These are phyloP conservation scores for Blastobotrys chiropterorum DNA, from an alignment of 805 yeast species.

Conservation along the genomic window DNA sequence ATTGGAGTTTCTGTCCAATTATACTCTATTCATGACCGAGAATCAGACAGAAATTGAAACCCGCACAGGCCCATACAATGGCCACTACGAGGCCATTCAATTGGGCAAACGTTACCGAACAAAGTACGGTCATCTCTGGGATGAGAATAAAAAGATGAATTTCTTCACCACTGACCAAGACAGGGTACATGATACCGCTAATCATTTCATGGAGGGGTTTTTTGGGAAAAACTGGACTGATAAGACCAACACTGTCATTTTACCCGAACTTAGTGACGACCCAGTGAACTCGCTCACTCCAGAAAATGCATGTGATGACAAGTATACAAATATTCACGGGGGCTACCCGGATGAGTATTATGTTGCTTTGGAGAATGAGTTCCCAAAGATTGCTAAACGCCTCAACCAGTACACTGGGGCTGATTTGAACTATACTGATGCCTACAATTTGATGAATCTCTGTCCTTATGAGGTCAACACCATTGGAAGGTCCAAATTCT, in stretches of 20 bases:
- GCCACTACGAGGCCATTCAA: not conserved
- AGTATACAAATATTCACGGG: slow-evolving; percentile 23
- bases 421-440: slow-evolving; percentile 38
- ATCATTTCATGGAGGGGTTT: slow-evolving; percentile 27
- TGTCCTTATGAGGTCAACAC: slow-evolving; percentile 49
- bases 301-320: slow-evolving; percentile 5
- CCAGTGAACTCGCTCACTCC: slow-evolving; percentile 37
- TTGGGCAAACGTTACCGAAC: not conserved
- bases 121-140: slow-evolving; percentile 1
- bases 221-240: slow-evolving; percentile 26
- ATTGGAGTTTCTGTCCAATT: slow-evolving; percentile 2
- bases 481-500: slow-evolving; percentile 32
- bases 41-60: slow-evolving; percentile 1
- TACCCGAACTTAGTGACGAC: slow-evolving; percentile 29
- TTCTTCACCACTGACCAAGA: not conserved
- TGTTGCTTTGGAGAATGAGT: slow-evolving; percentile 20
- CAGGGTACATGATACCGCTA: slow-evolving; percentile 22
- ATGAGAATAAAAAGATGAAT: not conserved
- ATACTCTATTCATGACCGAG: not conserved
- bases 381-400: slow-evolving; percentile 18
- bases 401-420: slow-evolving; percentile 21
- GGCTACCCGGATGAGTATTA: slow-evolving; percentile 15
- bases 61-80: slow-evolving; percentile 2
- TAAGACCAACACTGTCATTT: slow-evolving; percentile 33
- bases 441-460: slow-evolving; percentile 36